Base-by-base conservation (phyloP, 371 early-diverging fungal species). In the Lichtheimia hyalospora region DNA sequence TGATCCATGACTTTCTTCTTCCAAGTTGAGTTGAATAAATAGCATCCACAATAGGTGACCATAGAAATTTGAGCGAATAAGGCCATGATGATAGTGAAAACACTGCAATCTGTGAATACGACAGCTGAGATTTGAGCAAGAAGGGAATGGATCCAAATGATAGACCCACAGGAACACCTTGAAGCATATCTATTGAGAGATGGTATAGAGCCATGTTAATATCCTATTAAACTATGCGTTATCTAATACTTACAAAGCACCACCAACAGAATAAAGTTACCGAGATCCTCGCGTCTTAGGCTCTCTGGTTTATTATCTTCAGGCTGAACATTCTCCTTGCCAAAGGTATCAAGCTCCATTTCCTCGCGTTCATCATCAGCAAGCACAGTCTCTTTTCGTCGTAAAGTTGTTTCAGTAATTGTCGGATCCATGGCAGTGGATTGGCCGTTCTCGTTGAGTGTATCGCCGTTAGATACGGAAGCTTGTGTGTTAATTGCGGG, bases 41-140 rank as follows among this genome's bases (percentile, higher is more conserved):
- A 2, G 95, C 89, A 67, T 98, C 98, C 12, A 98, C 96, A 24
- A 98, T 90, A 7, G 97, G 97, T 6, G 96, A 96, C 97, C 97
- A 98, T 24, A 97, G 75, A 15, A 98, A 85, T 77, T 90, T 93
- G 52, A 93, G 82, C 23, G 87, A 88, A 63, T 98, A 98, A 3
- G 99, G 99, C 83, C 96, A 98, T 4, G 90, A 87, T 1, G 96
- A 92, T 51, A 98, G 74, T 6, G 96, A 93, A 66, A 98, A 96
- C 49, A 96, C 67, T 3, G 93, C 98, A 53, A 98, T 86, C 72
- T 98, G 92, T 3, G 90, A 83, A 68, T 90, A 97, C 39, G 92
- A 89, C 57, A 96, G 81, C 62, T 92, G 91, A 40, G 88, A 85
- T 71, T 97, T 97, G 44, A 98, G 86, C 43, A 98, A 67, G 67